Base-by-base conservation (phyloP, 2,329 filamentous ascomycete genomes). In the Microdochium bolleyi region DNA sequence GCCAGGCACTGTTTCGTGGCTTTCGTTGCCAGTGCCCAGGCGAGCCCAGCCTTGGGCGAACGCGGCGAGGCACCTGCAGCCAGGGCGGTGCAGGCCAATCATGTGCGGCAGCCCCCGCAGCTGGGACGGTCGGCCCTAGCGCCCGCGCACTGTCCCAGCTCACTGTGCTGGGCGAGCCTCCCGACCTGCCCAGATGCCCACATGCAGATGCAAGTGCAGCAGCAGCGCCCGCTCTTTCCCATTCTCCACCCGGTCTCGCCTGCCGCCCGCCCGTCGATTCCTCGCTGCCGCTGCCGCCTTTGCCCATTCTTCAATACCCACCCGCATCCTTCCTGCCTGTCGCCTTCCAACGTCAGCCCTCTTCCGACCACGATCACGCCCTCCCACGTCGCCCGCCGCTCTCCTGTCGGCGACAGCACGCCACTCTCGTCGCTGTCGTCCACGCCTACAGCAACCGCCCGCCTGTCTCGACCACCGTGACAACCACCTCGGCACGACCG, bases 251-350 rank as follows among this genome's bases (percentile, higher is more conserved):
- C 41, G 16, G 41, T 7, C 41, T 46, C 19, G 41, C 41, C 41
- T 46, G 41, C 41, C 41, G 41, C 41, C 41, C 41, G 41, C 41
- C 41, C 19, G 19, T 46, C 19, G 13, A 41, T 7, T 41, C 37
- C 37, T 41, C 14, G 14, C 14, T 41, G 37, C 19, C 41, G 21
- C 41, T 46, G 41, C 19, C 41, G 41, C 19, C 19, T 13, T 7
- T 46, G 41, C 13, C 41, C 41, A 46, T 46, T 46, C 41, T 46
- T 46, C 41, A 46, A 46, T 46, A 46, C 41, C 41, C 41, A 46
- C 41, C 41, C 19, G 41, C 41, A 46, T 19, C 41, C 41, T 46
- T 46, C 41, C 41, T 46, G 41, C 21, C 41, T 21, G 41, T 24
- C 41, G 21, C 21, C 21, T 7, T 16, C 37, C 4, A 41, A 46